Base-by-base conservation (phyloP, 2,329 filamentous ascomycete genomes). In the Calonectria ilicicola region DNA sequence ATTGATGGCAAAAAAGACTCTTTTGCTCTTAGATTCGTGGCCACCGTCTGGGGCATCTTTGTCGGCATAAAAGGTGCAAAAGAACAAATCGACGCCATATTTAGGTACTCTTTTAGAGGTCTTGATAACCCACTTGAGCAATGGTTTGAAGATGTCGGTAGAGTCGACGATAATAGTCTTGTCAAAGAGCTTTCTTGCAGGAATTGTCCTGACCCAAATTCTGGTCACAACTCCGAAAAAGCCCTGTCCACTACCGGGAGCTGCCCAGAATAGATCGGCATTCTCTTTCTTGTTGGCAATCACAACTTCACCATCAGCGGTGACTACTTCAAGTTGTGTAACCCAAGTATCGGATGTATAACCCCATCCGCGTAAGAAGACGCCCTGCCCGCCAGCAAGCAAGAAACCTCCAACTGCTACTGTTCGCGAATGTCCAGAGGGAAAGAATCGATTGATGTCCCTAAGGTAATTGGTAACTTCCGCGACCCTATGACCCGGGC, bases 151-250 rank as follows among this genome's bases (percentile, higher is more conserved):
- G 27, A 56, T 35, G 9, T 56, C 49, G 19, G 49, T 56, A 7
- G 49, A 56, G 12, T 56, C 49, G 2, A 56, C 49, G 19, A 56
- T 56, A 29, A 56, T 35, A 19, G 49, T 62, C 35, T 40, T 65
- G 23, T 66, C 68, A 40, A 51, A 67, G 60, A 70, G 68, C n/a
- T 40, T 38, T 29, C 32, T 63, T 38, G 64, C 51, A 23, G 68
- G 68, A 23, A 74, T 74, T 15, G 70, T 74, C 53, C 62, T 68
- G 21, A 68, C 56, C 70, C 62, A 72, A 51, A 72, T 65, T 10
- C 67, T 44, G 17, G 70, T 72, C 14, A 72, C 60, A 1, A 72
- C 67, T n/a, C 60, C 67, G 27, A 72, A 72, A 56, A 60, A 70
- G 17, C 58, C 70, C 44, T 65, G 63, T 1, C 70, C 70, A 27